Evolutionary conservation across 2,329 filamentous ascomycete genomes (phyloP), one percentile per base, ranked within the genome.

Genomic region (Dissoconium aciculare): DNA sequence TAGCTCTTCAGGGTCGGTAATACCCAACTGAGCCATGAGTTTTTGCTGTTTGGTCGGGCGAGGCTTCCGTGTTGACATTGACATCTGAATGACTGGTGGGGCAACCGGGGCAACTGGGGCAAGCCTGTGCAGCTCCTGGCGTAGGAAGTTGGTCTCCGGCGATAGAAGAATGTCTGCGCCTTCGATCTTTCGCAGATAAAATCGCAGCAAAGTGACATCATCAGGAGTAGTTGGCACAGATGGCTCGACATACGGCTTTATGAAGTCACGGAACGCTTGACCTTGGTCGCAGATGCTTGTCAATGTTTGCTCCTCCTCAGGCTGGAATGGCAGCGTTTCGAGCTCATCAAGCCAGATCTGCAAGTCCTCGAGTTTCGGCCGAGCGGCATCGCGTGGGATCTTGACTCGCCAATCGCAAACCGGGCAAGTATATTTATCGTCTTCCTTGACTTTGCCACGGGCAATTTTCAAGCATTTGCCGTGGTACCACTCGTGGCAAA

Each of bases 401-500:
- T 87, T 91, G 51, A 94, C 80, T 11, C 89, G 78, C 74, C 85
- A 94, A 54, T 98, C 89, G 53, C 89, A 98, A 39, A 98, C 92
- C 0, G 89, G 89, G 49, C 89, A 98, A 1, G 87, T 95, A 52
- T 94, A 98, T 54, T 92, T 93, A 51, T 95, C 89, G 40, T 93
- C 87, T 51, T 95, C 89, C 58, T 95, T 95, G 46, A 98, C 82
- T 52, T 95, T 98, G 31, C 89, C 89, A 29, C 89, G 74, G 3
- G 89, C 89, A 49, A 98, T 94, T 62, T 98, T 98, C 21, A 98
- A 66, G 48, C 89, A 98, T 56, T 94, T 95, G 37, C 89, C 87
- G 49, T 98, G 89, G 51, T 98, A 98, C 89, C 89, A 98, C 61
- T 98, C 89, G 49, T 94, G 87, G 56, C 89, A 98, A 23, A 94